Evolutionary conservation across 768 basidiomycete species (phyloP), one percentile per base, ranked within the genome.

Genomic region (Psilocybe azurescens): DNA sequence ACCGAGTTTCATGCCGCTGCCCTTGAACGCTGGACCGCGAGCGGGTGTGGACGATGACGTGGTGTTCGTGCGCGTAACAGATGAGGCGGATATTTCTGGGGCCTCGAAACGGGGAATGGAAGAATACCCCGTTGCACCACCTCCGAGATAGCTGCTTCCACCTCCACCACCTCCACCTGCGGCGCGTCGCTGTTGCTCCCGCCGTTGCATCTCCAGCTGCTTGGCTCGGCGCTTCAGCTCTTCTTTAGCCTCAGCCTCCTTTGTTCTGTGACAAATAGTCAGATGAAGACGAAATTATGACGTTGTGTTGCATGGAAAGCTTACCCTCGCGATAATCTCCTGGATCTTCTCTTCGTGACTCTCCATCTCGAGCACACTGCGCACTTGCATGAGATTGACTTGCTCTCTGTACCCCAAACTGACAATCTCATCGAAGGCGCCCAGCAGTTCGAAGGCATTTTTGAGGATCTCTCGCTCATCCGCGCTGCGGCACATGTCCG

Each of bases 241-340:
- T 74, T 99, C 97, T 74, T 99, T 99, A 2, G 97, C 97, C 71
- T 99, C 97, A 5, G 95, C 95, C 77, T 99, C 97, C 77, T 99
- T 99, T 99, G 81, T 99, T 99, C 91, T 96, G 66, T 13, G 16
- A 28, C 14, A 28, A 11, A 13, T 18, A 53, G 48, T 29, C 62
- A 46, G 48, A 56, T 7, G 33, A 36, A 36, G 33, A 36, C 33
- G 7, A 36, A 24, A 3, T 36, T 11, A 36, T 36, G 33, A 55
- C 44, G 52, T 9, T 5, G 41, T 58, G 58, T 13, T 39, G 6
- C 5, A 54, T 11, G 5, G 24, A 57, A 41, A 77, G 41, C 89
- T 63, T 72, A 95, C 95, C 75, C 93, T 85, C 10, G 95, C 92
- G 67, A 99, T 99, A 75, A 99, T 99, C 71, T 99, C 97, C 73